These are phyloP conservation scores for Pleurotus platypus DNA, from an alignment of 768 basidiomycete genomes.

Conservation along the genomic window DNA sequence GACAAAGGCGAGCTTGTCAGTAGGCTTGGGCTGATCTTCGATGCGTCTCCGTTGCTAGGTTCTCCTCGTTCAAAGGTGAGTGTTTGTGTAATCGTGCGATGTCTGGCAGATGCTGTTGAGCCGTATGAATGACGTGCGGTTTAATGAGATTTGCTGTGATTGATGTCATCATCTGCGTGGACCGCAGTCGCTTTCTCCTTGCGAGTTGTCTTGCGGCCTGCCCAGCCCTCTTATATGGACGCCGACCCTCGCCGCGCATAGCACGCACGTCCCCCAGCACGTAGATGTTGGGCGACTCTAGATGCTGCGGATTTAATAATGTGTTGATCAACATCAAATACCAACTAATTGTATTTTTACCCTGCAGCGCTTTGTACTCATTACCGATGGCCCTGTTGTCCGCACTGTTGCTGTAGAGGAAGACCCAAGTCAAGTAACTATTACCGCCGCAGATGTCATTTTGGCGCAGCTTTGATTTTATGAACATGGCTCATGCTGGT, in stretches of 20 bases:
- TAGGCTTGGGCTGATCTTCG: constrained; percentile 55
- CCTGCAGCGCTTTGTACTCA: constrained; percentile 38
- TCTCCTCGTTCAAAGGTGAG: constrained; percentile 62
- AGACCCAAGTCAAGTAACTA: constrained; percentile 32
- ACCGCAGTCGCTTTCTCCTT: too few relatives aligned
- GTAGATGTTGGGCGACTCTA: too few relatives aligned
- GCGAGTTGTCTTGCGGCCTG: too few relatives aligned
- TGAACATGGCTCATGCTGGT: too few relatives aligned
- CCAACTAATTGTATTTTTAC: constrained; percentile 4
- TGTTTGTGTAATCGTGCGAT: not conserved
- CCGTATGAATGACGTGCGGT: not conserved
- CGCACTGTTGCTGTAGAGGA: constrained; percentile 42
- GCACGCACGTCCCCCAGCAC: too few relatives aligned
- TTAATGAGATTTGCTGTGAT: not conserved
- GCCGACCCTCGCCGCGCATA: too few relatives aligned
- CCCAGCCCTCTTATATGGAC: too few relatives aligned
- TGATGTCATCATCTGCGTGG: too few relatives aligned
- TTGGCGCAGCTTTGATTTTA: constrained; percentile 26
- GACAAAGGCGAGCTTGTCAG: constrained; percentile 59
- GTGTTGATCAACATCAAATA: too few relatives aligned
- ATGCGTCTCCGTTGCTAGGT: constrained; percentile 61
- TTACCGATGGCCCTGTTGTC: constrained; percentile 46
- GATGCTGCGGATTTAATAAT: too few relatives aligned
- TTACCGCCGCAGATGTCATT: constrained; percentile 40
- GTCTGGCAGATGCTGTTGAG: too few relatives aligned